Base-by-base conservation (phyloP, 2,329 filamentous ascomycete genomes). In the Cordyceps javanica region DNA sequence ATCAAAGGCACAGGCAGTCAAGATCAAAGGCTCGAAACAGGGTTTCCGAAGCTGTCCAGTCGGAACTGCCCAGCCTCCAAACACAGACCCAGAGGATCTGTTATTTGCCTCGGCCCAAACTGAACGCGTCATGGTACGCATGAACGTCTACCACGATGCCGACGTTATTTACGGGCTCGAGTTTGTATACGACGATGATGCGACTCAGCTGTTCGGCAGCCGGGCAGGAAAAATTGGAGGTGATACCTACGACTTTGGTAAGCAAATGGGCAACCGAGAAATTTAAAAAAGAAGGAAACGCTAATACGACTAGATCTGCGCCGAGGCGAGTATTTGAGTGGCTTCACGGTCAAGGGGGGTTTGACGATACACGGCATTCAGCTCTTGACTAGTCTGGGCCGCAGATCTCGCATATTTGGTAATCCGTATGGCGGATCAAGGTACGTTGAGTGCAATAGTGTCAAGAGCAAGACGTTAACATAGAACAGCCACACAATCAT, bases 101-200 rank as follows among this genome's bases (percentile, higher is more conserved):
- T 77, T 97, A 39, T 85, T 95, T 61, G 82, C 87, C 42, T 89
- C 86, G 66, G 82, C 86, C 14, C 73, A 82, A 48, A 80, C 82
- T 39, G 82, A 85, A 61, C 88, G 91, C 61, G 80, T 96, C 30
- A 77, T 97, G 61, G 87, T 85, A 1, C 83, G 83, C 5, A 81
- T 97, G 58, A 82, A 85, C 60, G 79, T 96, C 14, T 95, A 91
- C 67, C 87, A 91, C 65, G 54, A 56, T 41, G 91, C 89, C 2
- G 76, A 79, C 59, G 87, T 87, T 4, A 68, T 97, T 13, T 88
- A 96, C 69, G 94, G 94, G 0, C 72, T 99, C 21, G 93, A 97
- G 70, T 97, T 99, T 71, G 79, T 89, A 59, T 97, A 96, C 68
- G 93, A 97, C 66, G 91, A 97, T 70, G 81, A 83, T 16, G 88